phyloP scores from a whole-genome alignment of 1,284 basidiomycete species.

The Coniophora puteana region DNA sequence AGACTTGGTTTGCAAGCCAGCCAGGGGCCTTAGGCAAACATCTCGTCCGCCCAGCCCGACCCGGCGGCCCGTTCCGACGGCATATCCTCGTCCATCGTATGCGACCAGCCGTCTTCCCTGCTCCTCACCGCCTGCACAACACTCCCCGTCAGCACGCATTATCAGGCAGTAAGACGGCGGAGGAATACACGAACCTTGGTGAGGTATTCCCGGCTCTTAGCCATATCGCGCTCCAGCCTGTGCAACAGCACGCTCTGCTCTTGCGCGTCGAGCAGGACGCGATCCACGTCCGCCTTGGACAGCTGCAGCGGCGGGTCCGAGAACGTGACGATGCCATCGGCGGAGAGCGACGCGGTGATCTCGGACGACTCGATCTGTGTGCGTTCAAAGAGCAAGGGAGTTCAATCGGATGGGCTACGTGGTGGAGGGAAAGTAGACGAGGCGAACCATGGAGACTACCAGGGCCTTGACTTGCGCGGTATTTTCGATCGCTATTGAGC shows the following conservation, averaged over 20 bases:
- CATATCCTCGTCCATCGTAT: conserved; percentile 23
- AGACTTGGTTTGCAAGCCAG: too few relatives aligned
- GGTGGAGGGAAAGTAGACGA: neutral
- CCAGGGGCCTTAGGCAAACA: conserved; percentile 23
- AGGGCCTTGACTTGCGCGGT: conserved; percentile 54
- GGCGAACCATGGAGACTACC: conserved; percentile 64
- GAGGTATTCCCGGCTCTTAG: conserved; percentile 62
- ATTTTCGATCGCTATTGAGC: conserved; percentile 51
- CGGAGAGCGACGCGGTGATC: conserved; percentile 61
- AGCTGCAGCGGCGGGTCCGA: conserved; percentile 58
- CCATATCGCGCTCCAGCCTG: conserved; percentile 54
- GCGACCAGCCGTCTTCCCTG: conserved; percentile 28
- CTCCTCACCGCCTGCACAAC: conserved; percentile 24
- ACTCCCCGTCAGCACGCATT: neutral
- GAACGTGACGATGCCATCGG: conserved; percentile 69
- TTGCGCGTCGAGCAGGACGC: conserved; percentile 58
- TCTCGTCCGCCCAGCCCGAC: conserved; percentile 25
- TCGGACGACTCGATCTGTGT: conserved; percentile 65
- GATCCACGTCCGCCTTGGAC: conserved; percentile 62
- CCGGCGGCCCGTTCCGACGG: conserved; percentile 16
- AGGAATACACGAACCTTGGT: conserved; percentile 47
- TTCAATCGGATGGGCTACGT: too few relatives aligned
- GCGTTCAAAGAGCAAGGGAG: neutral
- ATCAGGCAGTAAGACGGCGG: neutral
- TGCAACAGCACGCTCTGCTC: conserved; percentile 48